Conservation (phyloP, 805 yeast genomes). For the Priceomyces carsonii region DNA sequence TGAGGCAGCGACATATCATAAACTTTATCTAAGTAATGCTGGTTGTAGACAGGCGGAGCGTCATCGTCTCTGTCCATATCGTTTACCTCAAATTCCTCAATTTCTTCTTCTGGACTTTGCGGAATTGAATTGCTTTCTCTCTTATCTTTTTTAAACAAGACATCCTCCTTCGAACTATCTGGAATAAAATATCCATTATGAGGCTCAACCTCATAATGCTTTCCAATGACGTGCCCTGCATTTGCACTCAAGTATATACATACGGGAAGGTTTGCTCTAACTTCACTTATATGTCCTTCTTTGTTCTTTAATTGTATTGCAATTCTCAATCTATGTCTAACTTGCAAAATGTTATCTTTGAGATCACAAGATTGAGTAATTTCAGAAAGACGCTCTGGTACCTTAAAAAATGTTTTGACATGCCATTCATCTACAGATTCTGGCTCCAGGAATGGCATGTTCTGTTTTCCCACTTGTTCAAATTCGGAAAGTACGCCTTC, state of each 20-base stretch:
- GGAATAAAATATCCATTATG: constrained; percentile 24
- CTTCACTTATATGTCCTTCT: constrained; percentile 52
- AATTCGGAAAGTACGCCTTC: constrained; percentile 43
- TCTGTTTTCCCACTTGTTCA: constrained; percentile 33
- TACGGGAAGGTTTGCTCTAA: constrained; percentile 53
- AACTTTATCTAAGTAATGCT: constrained; percentile 37
- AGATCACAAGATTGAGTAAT: constrained; percentile 46
- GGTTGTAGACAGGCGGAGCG: constrained; percentile 47
- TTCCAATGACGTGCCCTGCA: constrained; percentile 36
- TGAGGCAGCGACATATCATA: constrained; percentile 36
- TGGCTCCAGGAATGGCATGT: constrained; percentile 19
- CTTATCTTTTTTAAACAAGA: constrained; percentile 28
- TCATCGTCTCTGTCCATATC: constrained; percentile 26
- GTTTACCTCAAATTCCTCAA: constrained; percentile 18
- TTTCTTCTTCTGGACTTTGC: constrained; percentile 13
- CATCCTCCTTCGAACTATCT: constrained; percentile 24
- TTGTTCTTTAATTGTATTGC: constrained; percentile 46
- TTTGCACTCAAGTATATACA: constrained; percentile 42
- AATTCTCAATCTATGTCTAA: constrained; percentile 47
- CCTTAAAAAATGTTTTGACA: constrained; percentile 37
- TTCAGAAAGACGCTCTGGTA: constrained; percentile 41
- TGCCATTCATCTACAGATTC: constrained; percentile 46
- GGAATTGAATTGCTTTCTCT: constrained; percentile 5
- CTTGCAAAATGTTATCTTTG: constrained; percentile 40
- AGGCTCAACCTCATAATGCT: constrained; percentile 31